phyloP scores from a whole-genome alignment of 2,329 filamentous ascomycete genomes.

The Neonectria faginata region DNA sequence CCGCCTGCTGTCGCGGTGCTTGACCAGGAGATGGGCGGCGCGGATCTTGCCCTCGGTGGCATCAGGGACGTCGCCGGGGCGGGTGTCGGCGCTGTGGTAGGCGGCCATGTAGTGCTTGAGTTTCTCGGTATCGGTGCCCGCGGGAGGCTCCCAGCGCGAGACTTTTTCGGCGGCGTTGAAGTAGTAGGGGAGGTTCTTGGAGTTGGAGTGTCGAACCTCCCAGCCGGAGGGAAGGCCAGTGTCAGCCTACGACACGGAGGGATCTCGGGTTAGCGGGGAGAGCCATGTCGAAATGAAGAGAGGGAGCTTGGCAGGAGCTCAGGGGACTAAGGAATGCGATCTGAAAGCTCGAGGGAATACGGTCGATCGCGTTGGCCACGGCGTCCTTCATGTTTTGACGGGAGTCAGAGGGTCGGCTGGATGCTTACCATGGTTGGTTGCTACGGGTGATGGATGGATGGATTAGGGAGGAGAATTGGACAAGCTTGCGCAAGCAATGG shows the following conservation, averaged over 20 bases:
- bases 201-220: constrained; percentile 98
- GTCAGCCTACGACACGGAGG: constrained; percentile 64
- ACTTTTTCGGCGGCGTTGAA: constrained; percentile 90
- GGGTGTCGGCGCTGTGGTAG: constrained; percentile 75
- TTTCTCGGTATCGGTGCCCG: constrained; percentile 88
- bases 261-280: constrained; percentile 20
- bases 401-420: constrained; percentile 5
- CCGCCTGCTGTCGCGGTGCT: constrained; percentile 88
- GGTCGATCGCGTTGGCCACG: constrained; percentile 7
- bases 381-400: not conserved
- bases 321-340: not conserved
- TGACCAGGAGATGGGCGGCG: constrained; percentile 91
- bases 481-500: constrained; percentile 1
- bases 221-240: constrained; percentile 86
- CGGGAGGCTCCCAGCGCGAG: constrained; percentile 94
- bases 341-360: not conserved
- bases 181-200: constrained; percentile 98
- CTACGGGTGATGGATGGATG: constrained; percentile 12
- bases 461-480: constrained; percentile 6
- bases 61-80: constrained; percentile 52
- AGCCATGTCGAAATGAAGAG: not conserved
- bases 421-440: constrained; percentile 31
- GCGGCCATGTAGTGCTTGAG: constrained; percentile 94
- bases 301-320: not conserved
- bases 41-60: constrained; percentile 85